Base-by-base conservation (phyloP, 2,329 filamentous ascomycete genomes). In the Pseudophaeomoniella oleicola region DNA sequence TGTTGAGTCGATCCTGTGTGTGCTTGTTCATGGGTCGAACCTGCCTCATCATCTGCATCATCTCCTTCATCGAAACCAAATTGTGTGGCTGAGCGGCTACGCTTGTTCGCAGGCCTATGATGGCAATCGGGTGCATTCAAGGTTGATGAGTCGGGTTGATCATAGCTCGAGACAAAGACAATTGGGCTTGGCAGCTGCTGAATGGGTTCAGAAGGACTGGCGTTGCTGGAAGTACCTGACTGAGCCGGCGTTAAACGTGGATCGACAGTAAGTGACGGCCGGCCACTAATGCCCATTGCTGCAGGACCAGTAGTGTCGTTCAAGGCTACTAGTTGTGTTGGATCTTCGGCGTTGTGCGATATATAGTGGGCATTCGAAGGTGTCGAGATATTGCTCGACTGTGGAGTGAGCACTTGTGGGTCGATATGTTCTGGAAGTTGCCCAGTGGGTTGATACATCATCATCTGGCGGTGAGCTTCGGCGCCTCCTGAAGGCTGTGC, bases 91-190 rank as follows among this genome's bases (percentile, higher is more conserved):
- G 44, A 45, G 29, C 49, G 51, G 37, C 52, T 49, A 30, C 51
- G 44, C 42, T 51, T 53, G 19, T 42, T 44, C 16, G 42, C 38
- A 32, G 18, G 14, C 18, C 39, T 43, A 29, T 40, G 47, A 17
- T 41, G 40, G 16, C 43, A 35, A 6, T 37, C 41, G 18, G 41
- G 42, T n/a, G 46, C 45, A 15, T 48, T 50, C 38, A 54, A 46
- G 30, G 53, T 52, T 3, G 61, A 61, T 2, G 62, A 64, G 45
- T 66, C 62, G 4, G 61, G 62, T 15, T 59, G 52, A 15, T 54
- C 54, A 36, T 55, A 58, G 29, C 44, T 59, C 17, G 62, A 62
- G 3, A 67, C 53, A 27, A 57, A 62, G 30, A 67, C 55, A 19
- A 62, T 56, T 10, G 64, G 64, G 39, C 63, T 66, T 32, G 52